These are phyloP conservation scores for Cyclotella cryptica DNA, from an alignment of 108 stramenopile species.

Conservation along the genomic window DNA sequence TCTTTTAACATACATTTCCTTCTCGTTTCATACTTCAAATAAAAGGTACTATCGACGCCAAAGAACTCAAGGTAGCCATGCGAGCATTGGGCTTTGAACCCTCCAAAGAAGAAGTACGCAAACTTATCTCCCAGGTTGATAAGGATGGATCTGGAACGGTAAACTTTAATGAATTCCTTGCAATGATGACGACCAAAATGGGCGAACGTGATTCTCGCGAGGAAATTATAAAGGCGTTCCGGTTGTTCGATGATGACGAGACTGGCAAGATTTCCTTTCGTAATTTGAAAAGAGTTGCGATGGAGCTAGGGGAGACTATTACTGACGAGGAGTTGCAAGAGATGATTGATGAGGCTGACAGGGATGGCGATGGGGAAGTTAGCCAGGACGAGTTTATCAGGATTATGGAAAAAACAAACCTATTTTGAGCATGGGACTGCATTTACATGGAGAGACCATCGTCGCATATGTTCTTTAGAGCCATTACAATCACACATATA, in stretches of 20 bases:
- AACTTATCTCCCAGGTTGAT: constrained; percentile 87
- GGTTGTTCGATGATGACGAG: constrained; percentile 91
- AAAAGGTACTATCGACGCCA: constrained; percentile 82
- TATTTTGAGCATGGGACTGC: constrained; percentile 29
- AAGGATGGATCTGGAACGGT: constrained; percentile 89
- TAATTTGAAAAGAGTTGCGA: constrained; percentile 91
- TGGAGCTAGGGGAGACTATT: constrained; percentile 90
- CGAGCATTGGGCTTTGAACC: constrained; percentile 90
- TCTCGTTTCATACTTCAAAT: neutral
- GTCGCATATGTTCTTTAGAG: neutral
- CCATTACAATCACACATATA: neutral
- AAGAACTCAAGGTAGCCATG: constrained; percentile 94
- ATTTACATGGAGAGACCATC: no score
- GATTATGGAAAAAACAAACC: constrained; percentile 88
- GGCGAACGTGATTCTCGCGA: constrained; percentile 81
- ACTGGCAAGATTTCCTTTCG: constrained; percentile 90
- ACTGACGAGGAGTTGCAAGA: constrained; percentile 92
- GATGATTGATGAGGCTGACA: constrained; percentile 88
- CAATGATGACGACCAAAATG: constrained; percentile 75
- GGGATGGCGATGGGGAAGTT: constrained; percentile 78
- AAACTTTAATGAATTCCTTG: constrained; percentile 89
- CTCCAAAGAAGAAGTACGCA: constrained; percentile 90
- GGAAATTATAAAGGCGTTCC: constrained; percentile 88
- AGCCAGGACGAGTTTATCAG: constrained; percentile 86
- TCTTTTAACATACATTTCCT: neutral